Evolutionary conservation across 306 rosid genomes (phyloP).

Genomic region (Albizia julibrissin): DNA sequence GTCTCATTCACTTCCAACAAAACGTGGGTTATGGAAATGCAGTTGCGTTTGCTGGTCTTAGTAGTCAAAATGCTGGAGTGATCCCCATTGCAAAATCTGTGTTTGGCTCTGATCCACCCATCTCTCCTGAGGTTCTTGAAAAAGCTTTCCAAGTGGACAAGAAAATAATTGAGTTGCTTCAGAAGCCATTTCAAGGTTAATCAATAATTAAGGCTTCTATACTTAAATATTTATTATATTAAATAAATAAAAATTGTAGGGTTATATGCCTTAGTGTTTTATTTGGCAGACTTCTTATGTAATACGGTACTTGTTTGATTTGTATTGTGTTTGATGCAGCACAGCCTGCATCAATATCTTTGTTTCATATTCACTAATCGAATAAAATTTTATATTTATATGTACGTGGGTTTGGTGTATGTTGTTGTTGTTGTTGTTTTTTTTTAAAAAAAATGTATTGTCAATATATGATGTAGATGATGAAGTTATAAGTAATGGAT

Average conservation of each 20-base stretch:
- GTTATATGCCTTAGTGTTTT: not conserved
- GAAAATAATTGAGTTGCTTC: not conserved
- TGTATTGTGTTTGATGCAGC: not conserved
- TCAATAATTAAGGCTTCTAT: too few species aligned
- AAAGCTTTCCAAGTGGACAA: not conserved
- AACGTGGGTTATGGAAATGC: not conserved
- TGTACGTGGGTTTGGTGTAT: too few species aligned
- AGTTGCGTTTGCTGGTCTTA: not conserved
- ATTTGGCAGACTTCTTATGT: not conserved
- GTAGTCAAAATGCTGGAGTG: not conserved
- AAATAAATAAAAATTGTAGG: not conserved
- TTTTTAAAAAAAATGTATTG: too few species aligned
- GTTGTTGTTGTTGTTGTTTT: too few species aligned
- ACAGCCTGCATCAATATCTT: not conserved
- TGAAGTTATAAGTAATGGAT: too few species aligned
- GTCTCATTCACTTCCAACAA: not conserved
- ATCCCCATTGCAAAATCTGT: not conserved
- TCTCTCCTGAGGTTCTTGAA: not conserved
- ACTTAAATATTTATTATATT: too few species aligned
- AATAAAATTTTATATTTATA: too few species aligned
- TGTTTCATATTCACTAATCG: too few species aligned
- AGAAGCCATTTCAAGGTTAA: not conserved
- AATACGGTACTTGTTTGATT: not conserved
- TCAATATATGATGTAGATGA: too few species aligned
- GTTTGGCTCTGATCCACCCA: not conserved